Conservation (phyloP, 1,284 basidiomycete genomes). For the Bondarzewia mesenterica region DNA sequence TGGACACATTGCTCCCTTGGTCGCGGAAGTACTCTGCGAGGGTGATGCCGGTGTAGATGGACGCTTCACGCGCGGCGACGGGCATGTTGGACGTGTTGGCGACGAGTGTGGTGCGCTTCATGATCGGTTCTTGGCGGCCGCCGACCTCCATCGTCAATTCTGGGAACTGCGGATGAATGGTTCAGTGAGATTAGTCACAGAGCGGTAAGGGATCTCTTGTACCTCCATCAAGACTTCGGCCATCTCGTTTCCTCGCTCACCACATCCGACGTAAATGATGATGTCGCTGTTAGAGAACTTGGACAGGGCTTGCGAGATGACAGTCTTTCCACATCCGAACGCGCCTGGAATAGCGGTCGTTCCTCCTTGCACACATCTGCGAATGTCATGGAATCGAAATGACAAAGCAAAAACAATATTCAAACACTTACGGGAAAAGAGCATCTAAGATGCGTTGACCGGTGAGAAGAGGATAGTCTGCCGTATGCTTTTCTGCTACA, state of each 20-base stretch:
- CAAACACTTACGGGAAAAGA: constrained; percentile 80
- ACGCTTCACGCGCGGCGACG: constrained; percentile 98
- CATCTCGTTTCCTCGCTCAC: constrained; percentile 95
- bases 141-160: constrained; percentile 87
- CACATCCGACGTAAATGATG: constrained; percentile 98
- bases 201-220: constrained; percentile 9
- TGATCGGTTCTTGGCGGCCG: constrained; percentile 96
- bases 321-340: constrained; percentile 97
- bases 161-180: constrained; percentile 67
- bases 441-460: constrained; percentile 98
- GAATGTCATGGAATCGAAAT: background rate
- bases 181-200: constrained; percentile 4
- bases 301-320: constrained; percentile 94
- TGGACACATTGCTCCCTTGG: constrained; percentile 95
- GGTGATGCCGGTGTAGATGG: constrained; percentile 99
- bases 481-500: constrained; percentile 89
- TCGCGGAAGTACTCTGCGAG: constrained; percentile 99
- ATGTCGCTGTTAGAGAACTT: constrained; percentile 99
- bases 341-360: constrained; percentile 99
- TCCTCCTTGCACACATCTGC: constrained; percentile 92
- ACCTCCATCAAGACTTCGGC: constrained; percentile 96
- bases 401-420: constrained; percentile 1
- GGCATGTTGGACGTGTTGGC: constrained; percentile 99
- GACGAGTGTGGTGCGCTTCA: constrained; percentile 99
- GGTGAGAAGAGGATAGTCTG: constrained; percentile 88